Conservation (phyloP, 495 filamentous ascomycete species). For the Penicillium manginii region DNA sequence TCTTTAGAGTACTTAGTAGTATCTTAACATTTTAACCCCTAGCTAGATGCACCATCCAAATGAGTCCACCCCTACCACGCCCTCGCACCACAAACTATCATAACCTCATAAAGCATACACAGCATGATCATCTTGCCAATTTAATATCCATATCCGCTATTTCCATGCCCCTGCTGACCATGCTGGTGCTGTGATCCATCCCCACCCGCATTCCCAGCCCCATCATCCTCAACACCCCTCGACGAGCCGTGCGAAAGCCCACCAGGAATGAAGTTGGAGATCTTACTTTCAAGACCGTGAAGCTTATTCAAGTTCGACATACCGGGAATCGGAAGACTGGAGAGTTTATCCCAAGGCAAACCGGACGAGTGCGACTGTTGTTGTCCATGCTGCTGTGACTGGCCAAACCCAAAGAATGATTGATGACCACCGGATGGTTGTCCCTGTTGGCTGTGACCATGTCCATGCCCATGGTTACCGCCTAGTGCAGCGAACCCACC, state of each 20-base stretch:
- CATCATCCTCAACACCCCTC: constrained; percentile 26
- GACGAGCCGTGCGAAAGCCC: constrained; percentile 41
- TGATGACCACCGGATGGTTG: constrained; percentile 17
- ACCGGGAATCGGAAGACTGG: constrained; percentile 46
- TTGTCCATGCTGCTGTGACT: constrained; percentile 25
- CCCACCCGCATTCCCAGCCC: constrained; percentile 5
- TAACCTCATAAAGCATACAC: background rate
- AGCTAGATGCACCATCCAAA: no score
- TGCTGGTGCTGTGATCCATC: constrained; percentile 11
- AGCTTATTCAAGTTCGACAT: constrained; percentile 45
- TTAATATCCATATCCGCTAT: constrained; percentile 10
- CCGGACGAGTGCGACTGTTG: constrained; percentile 30
- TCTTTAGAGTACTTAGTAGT: no score
- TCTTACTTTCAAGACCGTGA: constrained; percentile 37
- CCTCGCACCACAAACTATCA: no score
- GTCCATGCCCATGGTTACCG: constrained; percentile 21
- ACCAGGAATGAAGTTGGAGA: constrained; percentile 50
- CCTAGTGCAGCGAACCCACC: constrained; percentile 33
- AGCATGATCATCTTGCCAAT: background rate
- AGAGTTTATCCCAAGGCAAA: constrained; percentile 43
- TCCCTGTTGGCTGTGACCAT: constrained; percentile 12
- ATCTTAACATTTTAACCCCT: no score
- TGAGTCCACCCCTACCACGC: no score
- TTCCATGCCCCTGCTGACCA: constrained; percentile 11
- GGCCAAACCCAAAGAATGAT: constrained; percentile 19